Conservation (phyloP, 345 rosid species). For the Eucalyptus guilfoylei region DNA sequence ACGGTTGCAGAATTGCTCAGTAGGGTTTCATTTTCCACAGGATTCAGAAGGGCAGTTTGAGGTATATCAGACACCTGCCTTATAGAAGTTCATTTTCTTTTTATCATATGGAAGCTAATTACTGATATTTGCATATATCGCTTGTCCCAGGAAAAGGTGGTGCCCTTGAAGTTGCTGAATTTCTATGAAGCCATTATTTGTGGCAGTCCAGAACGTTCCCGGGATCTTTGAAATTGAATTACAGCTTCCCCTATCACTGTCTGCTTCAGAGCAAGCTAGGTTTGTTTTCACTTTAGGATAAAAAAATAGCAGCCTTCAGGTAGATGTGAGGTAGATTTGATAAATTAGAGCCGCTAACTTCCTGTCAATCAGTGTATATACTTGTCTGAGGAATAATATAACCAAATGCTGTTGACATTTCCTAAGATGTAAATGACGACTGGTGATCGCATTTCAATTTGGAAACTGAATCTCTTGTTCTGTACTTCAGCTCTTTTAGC, state of each 20-base stretch:
- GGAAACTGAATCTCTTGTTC: neutral
- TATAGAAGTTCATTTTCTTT: neutral
- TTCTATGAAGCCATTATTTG: conserved; percentile 47
- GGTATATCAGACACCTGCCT: conserved; percentile 18
- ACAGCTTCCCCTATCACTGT: neutral
- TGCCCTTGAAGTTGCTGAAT: conserved; percentile 37
- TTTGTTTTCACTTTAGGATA: neutral
- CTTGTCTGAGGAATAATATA: neutral
- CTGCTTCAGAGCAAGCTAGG: neutral
- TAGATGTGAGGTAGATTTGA: neutral
- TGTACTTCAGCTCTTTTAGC: neutral
- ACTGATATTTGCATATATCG: neutral
- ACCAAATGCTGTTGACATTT: neutral
- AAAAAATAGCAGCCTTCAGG: neutral
- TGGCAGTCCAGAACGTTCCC: neutral
- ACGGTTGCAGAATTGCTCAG: conserved; percentile 61
- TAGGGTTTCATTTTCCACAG: conserved; percentile 62
- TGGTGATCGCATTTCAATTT: neutral
- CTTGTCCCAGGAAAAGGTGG: conserved; percentile 40
- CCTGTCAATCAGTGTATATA: neutral
- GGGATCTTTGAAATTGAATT: neutral
- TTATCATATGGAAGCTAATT: neutral
- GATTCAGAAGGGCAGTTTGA: conserved; percentile 17
- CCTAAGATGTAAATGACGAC: neutral
- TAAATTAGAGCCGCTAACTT: neutral